Conservation (phyloP, 2,329 filamentous ascomycete genomes). For the Monosporascus sp. region DNA sequence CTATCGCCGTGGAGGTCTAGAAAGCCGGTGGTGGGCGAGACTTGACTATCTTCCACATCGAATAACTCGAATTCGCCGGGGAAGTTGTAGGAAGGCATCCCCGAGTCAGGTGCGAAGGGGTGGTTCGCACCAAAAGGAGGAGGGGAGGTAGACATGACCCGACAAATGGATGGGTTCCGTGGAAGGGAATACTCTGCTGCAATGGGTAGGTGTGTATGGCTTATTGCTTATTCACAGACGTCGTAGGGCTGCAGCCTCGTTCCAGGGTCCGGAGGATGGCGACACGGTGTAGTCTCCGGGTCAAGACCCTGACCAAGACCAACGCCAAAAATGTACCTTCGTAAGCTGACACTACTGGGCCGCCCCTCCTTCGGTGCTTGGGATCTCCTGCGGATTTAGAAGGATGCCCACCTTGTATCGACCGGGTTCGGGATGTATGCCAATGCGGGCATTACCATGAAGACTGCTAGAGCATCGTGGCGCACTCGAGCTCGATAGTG, state of each 20-base stretch:
- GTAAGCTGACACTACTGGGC: background rate
- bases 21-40: slow-evolving; percentile 22
- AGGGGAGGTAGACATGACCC: slow-evolving; percentile 18
- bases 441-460: background rate
- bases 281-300: background rate
- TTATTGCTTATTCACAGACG: background rate
- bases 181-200: background rate
- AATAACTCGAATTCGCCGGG: slow-evolving; percentile 32
- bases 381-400: background rate
- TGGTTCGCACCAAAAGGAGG: slow-evolving; percentile 17
- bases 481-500: background rate
- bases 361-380: background rate
- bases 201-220: background rate
- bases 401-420: background rate
- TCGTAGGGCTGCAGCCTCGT: background rate
- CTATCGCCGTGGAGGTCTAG: slow-evolving; percentile 25
- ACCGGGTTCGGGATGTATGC: background rate
- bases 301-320: background rate
- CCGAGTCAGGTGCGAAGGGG: slow-evolving; percentile 27
- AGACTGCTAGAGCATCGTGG: background rate
- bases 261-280: background rate
- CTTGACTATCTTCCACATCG: slow-evolving; percentile 22
- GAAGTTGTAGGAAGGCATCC: slow-evolving; percentile 25
- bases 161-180: background rate
- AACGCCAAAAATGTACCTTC: background rate